phyloP scores from a whole-genome alignment of 164 flowering plant genomes.

The Magnolia officinalis region DNA sequence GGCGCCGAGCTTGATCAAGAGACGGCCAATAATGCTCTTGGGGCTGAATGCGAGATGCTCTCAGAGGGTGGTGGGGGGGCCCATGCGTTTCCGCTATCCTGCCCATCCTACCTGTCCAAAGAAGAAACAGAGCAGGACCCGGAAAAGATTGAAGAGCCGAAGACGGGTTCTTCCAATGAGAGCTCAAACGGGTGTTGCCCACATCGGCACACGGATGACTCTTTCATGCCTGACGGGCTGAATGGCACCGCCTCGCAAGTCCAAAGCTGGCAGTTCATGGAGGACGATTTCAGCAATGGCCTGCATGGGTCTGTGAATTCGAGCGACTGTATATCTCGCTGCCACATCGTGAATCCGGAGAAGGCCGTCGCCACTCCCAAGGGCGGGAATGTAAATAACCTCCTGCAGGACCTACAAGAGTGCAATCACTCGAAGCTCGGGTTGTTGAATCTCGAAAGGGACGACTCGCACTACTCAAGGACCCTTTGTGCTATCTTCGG shows the following conservation, averaged over 20 bases:
- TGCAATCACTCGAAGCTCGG: conserved; percentile 36
- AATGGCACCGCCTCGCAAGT: conserved; percentile 51
- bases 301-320: conserved; percentile 48
- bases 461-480: conserved; percentile 59
- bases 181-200: conserved; percentile 50
- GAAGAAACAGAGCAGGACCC: conserved; percentile 28
- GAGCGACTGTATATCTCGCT: conserved; percentile 68
- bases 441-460: conserved; percentile 33
- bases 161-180: conserved; percentile 39
- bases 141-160: conserved; percentile 18
- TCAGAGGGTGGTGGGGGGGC: conserved; percentile 4
- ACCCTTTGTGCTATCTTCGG: conserved; percentile 49
- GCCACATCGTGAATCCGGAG: conserved; percentile 32
- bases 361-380: conserved; percentile 22
- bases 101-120: conserved; percentile 5
- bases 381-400: conserved; percentile 18
- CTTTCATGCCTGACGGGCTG: conserved; percentile 49
- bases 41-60: conserved; percentile 17
- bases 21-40: conserved; percentile 21
- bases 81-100: neutral
- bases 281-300: conserved; percentile 58
- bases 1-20: conserved; percentile 29
- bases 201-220: conserved; percentile 47
- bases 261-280: conserved; percentile 65
- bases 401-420: conserved; percentile 37